Evolutionary conservation across 2,329 filamentous ascomycete species (phyloP), one percentile per base, ranked within the genome.

Genomic region (Fusarium haematococcum): DNA sequence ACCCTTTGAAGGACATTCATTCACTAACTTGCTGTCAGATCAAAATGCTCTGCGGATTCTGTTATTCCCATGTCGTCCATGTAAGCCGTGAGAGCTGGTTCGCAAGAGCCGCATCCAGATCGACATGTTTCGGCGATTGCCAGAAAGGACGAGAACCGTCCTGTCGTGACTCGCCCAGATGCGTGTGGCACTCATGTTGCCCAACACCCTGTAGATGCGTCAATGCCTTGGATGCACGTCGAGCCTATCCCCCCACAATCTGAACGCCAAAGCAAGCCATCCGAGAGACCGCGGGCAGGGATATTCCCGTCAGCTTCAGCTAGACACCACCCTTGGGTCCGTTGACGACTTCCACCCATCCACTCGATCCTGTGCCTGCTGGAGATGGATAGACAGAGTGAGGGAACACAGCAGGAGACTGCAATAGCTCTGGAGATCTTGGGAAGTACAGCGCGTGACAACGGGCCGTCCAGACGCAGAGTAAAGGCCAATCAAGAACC

Each of bases 221-320:
- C 82, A 84, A 84, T 84, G 83, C 82, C 78, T 83, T 84, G 77
- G 75, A 79, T 83, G 81, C 80, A 80, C 65, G 65, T 70, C 72
- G 70, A 74, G 65, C 71, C 62, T 73, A 63, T 68, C 75, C 72
- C 75, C 75, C 66, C 75, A 74, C 69, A 70, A 63, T 70, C 62
- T 57, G 37, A 75, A 57, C 69, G 67, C 70, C 74, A 68, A 67
- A 68, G 57, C 68, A 77, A 75, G 72, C 75, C 73, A 74, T 74
- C 69, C 69, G 66, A 77, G 45, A 65, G 43, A 63, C 68, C 33
- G 67, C 27, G 61, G 74, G 52, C 74, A 73, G 57, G 67, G 69
- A 67, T 75, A 39, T 70, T 71, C 77, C 70, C 68, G 70, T 63
- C 66, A 63, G 63, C 70, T 32, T 61, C 71, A 69, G 58, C 27